These are phyloP conservation scores for Mycena rebaudengoi DNA, from an alignment of 768 basidiomycete genomes.

Conservation along the genomic window DNA sequence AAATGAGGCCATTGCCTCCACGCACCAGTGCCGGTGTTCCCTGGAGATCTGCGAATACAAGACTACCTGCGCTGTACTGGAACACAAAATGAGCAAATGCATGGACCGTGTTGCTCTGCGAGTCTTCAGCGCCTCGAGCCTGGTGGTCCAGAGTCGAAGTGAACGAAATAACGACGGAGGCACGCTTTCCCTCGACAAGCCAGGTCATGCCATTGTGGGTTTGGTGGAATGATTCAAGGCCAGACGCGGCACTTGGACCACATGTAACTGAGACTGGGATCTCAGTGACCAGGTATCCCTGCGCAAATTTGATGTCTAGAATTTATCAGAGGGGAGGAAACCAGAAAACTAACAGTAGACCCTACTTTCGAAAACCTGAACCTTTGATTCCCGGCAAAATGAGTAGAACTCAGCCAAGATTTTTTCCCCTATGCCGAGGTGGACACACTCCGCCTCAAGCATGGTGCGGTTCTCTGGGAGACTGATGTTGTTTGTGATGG, in stretches of 20 bases:
- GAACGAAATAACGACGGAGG: not conserved
- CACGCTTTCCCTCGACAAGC: not conserved
- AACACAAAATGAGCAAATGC: constrained; percentile 1
- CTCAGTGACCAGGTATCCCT: constrained; percentile 1
- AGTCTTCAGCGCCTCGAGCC: not conserved
- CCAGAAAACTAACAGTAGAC: not conserved
- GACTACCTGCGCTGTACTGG: not conserved
- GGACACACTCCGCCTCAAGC: constrained; percentile 7
- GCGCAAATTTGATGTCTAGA: constrained; percentile 5
- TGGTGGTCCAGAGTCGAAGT: not conserved
- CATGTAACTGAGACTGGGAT: constrained; percentile 1
- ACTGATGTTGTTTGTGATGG: not conserved
- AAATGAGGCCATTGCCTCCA: not conserved
- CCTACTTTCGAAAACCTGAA: not conserved
- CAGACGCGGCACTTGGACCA: not conserved
- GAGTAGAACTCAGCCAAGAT: not conserved
- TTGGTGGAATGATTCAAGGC: too few relatives aligned
- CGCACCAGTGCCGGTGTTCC: not conserved
- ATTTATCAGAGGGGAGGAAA: not conserved
- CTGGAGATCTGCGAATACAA: not conserved
- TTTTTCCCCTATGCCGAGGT: not conserved
- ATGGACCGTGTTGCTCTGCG: not conserved
- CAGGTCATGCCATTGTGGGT: constrained; percentile 6
- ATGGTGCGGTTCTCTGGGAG: not conserved
- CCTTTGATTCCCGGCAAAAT: not conserved